Conservation (phyloP, 1,284 basidiomycete genomes). For the Crocinoboletus sp. region DNA sequence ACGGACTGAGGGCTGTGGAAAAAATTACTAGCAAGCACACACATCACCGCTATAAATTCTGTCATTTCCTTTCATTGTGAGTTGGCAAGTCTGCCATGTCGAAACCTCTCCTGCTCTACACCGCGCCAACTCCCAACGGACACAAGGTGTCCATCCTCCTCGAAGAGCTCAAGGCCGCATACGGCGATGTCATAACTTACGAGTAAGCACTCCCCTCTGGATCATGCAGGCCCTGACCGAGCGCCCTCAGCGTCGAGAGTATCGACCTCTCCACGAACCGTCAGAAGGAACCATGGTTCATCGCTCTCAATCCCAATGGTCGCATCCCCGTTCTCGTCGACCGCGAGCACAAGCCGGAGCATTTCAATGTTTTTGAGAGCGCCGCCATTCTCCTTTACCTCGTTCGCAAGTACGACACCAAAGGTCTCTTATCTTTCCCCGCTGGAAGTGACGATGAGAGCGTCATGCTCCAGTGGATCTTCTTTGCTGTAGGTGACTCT, state of each 20-base stretch:
- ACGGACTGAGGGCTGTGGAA: neutral
- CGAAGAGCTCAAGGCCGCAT: constrained; percentile 64
- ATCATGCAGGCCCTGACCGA: neutral
- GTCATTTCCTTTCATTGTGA: neutral
- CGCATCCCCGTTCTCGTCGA: constrained; percentile 55
- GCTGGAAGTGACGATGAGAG: constrained; percentile 41
- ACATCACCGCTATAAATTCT: constrained; percentile 16
- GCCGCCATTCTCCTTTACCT: constrained; percentile 59
- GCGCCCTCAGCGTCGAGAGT: constrained; percentile 36
- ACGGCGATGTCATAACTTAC: constrained; percentile 49
- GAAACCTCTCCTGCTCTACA: constrained; percentile 57
- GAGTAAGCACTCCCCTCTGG: constrained; percentile 37
- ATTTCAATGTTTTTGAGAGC: constrained; percentile 54
- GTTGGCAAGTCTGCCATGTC: constrained; percentile 16
- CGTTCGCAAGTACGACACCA: constrained; percentile 47
- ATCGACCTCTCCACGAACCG: constrained; percentile 49
- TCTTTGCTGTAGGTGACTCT: constrained; percentile 45
- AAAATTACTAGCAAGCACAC: constrained; percentile 25
- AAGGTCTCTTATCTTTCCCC: constrained; percentile 49
- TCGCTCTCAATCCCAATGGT: constrained; percentile 57
- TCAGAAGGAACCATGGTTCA: constrained; percentile 50
- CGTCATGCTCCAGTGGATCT: constrained; percentile 63
- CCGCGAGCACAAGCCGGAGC: constrained; percentile 33
- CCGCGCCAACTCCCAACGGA: constrained; percentile 65
- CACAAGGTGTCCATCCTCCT: constrained; percentile 57